Conservation (phyloP, 179 eudicot species). For the Silene coronaria region DNA sequence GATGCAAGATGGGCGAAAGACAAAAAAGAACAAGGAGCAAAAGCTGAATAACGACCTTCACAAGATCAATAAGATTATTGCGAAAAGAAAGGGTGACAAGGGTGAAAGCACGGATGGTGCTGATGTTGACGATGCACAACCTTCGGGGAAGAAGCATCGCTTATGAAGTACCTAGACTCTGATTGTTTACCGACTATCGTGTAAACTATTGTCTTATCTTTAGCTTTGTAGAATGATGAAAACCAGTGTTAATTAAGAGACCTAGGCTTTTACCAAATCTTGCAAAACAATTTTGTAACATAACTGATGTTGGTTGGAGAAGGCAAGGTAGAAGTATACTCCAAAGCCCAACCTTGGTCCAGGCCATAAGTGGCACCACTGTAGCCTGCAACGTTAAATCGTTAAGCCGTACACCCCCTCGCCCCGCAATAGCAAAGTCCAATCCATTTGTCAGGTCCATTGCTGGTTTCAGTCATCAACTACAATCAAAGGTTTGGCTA, state of each 20-base stretch:
- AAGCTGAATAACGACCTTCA: constrained; percentile 87
- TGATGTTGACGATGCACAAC: constrained; percentile 45
- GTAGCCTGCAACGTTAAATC: no score
- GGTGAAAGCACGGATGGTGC: constrained; percentile 38
- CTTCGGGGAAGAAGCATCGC: constrained; percentile 67
- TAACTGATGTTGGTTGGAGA: no score
- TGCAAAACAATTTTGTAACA: no score
- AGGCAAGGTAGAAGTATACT: no score
- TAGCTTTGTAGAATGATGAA: constrained; percentile 3
- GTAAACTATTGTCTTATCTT: not conserved
- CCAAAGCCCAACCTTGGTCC: no score
- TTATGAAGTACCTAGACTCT: constrained; percentile 28
- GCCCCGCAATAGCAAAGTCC: no score
- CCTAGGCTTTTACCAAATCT: not conserved
- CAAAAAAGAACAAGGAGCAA: constrained; percentile 86
- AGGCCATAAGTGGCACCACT: no score
- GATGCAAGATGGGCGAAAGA: constrained; percentile 98
- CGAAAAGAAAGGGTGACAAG: constrained; percentile 66
- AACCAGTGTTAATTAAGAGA: not conserved
- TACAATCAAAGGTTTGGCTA: no score
- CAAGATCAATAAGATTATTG: constrained; percentile 81
- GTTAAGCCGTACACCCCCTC: no score
- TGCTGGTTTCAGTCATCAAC: no score
- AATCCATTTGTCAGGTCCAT: no score
- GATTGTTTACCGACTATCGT: not conserved